Evolutionary conservation across 108 stramenopile genomes (phyloP).

Genomic region (Pseudonitzschia pungens): DNA sequence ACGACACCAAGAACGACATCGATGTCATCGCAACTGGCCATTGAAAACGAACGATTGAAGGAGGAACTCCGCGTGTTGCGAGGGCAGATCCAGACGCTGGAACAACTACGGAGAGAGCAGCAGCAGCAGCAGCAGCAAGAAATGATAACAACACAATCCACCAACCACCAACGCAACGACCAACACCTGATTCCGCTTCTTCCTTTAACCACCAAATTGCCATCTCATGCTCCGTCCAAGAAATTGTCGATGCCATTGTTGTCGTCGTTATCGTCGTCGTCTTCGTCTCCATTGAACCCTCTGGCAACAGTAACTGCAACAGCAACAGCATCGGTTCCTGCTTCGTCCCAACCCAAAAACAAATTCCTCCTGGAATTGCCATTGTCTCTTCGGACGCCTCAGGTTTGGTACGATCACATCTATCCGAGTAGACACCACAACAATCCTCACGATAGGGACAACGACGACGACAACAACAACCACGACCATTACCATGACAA

Average conservation of each 20-base stretch:
- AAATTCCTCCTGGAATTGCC: slow-evolving; percentile 8
- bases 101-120: neutral
- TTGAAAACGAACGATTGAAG: slow-evolving; percentile 29
- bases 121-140: too few species aligned
- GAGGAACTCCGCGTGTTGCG: slow-evolving; percentile 21
- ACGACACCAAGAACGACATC: neutral
- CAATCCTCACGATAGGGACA: neutral
- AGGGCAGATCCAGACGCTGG: slow-evolving; percentile 9
- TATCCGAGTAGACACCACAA: too few species aligned
- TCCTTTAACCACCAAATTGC: neutral
- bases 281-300: too few species aligned
- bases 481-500: too few species aligned
- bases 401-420: neutral
- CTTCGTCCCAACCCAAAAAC: neutral
- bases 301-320: too few species aligned
- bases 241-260: too few species aligned
- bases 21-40: slow-evolving; percentile 1
- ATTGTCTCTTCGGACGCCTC: neutral
- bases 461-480: neutral
- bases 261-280: too few species aligned
- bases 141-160: too few species aligned
- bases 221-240: too few species aligned
- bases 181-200: neutral
- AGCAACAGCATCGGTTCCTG: neutral
- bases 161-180: too few species aligned